Base-by-base conservation (phyloP, 805 yeast genomes). In the Wickerhamomyces silvicola region DNA sequence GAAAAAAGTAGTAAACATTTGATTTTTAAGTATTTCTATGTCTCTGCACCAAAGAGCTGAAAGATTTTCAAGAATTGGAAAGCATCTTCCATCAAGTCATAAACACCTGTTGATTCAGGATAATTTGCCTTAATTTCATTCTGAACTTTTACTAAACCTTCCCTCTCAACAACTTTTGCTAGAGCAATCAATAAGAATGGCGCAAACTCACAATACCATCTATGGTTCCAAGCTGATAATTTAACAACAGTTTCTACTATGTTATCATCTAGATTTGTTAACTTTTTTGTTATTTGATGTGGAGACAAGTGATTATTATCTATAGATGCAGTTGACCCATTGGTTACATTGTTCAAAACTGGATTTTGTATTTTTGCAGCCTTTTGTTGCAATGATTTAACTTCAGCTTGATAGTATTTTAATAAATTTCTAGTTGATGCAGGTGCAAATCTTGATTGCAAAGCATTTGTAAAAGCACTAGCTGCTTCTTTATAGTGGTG, bases 151-250 rank as follows among this genome's bases (percentile, higher is more conserved):
- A 81, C 74, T 27, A 81, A 57, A 0, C 97, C 96, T 46, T 83
- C 86, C 48, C 79, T 80, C 24, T 74, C 75, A 16, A 85, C 77
- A 34, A 86, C 63, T 33, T 68, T 71, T 14, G 72, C 61, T 37
- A 87, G 59, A 0, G 76, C 61, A n/a, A 60, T 53, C n/a, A 78
- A 52, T 29, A 86, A 62, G 29, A 64, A 64, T 14, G 94, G 83
- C 7, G 94, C 78, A 52, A 87, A 90, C 43, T 90, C 96, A 42
- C 79, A 73, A 60, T 90, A 94, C 98, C 98, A 92, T 52, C 98
- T 75, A 57, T 88, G 97, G 52, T 86, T 82, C 97, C 97, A 94
- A n/a, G 92, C 94, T n/a, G 81, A 62, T 32, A 92, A 62, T 48
- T 81, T 82, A 22, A 88, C 84, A 35, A 78, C 59, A 15, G 80